Base-by-base conservation (phyloP, 345 rosid species). In the Carallia pectinifolia region DNA sequence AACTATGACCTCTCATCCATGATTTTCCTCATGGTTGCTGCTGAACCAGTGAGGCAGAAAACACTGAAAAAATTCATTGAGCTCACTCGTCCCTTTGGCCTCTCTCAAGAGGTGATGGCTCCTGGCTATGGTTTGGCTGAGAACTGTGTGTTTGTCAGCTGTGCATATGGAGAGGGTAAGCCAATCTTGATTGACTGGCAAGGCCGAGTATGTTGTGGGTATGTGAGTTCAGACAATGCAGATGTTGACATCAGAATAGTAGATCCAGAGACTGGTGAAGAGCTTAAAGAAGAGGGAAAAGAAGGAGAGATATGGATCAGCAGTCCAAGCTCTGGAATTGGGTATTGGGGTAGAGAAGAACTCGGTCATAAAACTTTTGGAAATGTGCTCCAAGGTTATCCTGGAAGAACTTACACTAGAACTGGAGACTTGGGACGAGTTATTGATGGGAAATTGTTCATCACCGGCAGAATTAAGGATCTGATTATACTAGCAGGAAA, bases 71-170 rank as follows among this genome's bases (percentile, higher is more conserved):
- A 82, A 76, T 88, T 88, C 60, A 4, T 86, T 38, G 89, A 83
- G 71, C 85, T 85, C 62, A 79, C 89, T 64, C 62, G 63, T 38
- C 88, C 89, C 17, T 86, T 79, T 33, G 85, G 89, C 37, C 84
- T 86, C 66, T 81, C 86, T 30, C 84, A 86, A 80, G 85, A 85
- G 71, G 87, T 79, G 74, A 77, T 88, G 89, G 93, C 93, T 54
- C 90, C 90, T 38, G 93, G 93, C 61, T 88, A 88, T 76, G 90
- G 93, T 54, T 78, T 88, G 81, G 90, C 90, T 4, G 90, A 88
- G 73, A 86, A 88, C 63, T 86, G 93, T 71, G 93, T 88, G 52
- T 88, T 88, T 74, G 93, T 88, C 38, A 75, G 84, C 53, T 88
- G 89, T 67, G 93, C 93, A 39, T 86, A 68, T 69, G 90, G 93